phyloP scores from a whole-genome alignment of 129 eudicot genomes.

The Kitagawia praeruptora region DNA sequence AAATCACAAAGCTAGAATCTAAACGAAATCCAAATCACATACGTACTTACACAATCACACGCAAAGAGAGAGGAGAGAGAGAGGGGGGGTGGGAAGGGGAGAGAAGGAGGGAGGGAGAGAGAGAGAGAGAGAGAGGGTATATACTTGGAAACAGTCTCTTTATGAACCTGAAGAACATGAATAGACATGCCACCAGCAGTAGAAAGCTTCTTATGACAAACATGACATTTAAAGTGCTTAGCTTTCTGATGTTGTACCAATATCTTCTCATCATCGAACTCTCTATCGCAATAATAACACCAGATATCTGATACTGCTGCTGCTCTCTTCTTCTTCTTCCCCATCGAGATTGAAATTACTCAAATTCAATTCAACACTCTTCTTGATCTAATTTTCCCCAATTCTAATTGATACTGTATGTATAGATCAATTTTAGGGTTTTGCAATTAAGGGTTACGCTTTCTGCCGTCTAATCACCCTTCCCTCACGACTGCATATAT shows the following conservation, averaged over 20 bases:
- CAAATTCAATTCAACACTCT: neutral
- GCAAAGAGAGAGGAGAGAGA: neutral
- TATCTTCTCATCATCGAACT: constrained; percentile 94
- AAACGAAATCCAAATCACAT: neutral
- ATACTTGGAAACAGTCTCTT: constrained; percentile 88
- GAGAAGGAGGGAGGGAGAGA: too few species aligned
- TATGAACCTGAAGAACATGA: constrained; percentile 96
- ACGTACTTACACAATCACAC: neutral
- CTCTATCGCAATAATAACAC: constrained; percentile 97
- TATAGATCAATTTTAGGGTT: neutral
- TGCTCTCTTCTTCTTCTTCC: constrained; percentile 90
- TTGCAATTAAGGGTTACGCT: neutral
- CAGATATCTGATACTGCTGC: constrained; percentile 45
- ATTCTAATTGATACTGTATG: neutral
- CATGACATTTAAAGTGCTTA: constrained; percentile 94
- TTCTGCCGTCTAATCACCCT: neutral
- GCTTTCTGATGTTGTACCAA: constrained; percentile 96
- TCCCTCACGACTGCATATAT: neutral
- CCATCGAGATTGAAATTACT: constrained; percentile 34
- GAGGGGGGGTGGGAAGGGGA: too few species aligned
- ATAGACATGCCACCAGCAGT: constrained; percentile 98
- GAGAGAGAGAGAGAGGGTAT: neutral
- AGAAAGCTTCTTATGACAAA: constrained; percentile 92
- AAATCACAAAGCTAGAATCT: neutral
- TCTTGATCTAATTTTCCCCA: neutral